phyloP scores from a whole-genome alignment of 495 filamentous ascomycete genomes.

The Platismatia glauca region DNA sequence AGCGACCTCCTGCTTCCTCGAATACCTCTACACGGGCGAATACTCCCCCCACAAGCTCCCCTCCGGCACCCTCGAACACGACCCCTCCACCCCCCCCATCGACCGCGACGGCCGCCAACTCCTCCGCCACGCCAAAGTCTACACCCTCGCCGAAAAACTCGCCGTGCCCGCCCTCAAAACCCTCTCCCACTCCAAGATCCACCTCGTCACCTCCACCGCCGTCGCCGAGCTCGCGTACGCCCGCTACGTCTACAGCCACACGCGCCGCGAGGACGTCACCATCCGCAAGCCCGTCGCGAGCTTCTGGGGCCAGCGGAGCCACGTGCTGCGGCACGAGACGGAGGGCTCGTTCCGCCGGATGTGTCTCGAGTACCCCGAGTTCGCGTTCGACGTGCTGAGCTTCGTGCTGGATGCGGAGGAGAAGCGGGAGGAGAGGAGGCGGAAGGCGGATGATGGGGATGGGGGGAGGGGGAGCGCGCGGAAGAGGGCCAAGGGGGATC shows the following conservation, averaged over 20 bases:
- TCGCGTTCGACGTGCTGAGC: conserved; percentile 80
- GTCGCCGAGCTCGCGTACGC: conserved; percentile 85
- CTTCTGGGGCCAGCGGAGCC: conserved; percentile 78
- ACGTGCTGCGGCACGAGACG: conserved; percentile 73
- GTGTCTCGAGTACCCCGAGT: conserved; percentile 83
- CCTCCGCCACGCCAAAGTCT: conserved; percentile 76
- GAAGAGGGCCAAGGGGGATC: conserved; percentile 36
- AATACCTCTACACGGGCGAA: conserved; percentile 87
- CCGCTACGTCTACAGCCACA: conserved; percentile 79
- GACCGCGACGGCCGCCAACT: conserved; percentile 70
- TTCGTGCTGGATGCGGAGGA: conserved; percentile 59
- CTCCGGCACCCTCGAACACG: conserved; percentile 45
- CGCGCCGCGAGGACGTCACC: conserved; percentile 53
- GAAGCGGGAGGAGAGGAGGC: conserved; percentile 37
- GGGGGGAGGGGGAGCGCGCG: conserved; percentile 30
- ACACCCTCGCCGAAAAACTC: conserved; percentile 80
- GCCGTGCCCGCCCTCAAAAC: conserved; percentile 61
- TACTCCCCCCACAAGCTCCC: conserved; percentile 67
- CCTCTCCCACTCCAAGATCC: conserved; percentile 79
- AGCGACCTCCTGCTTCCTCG: conserved; percentile 77
- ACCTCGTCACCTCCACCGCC: conserved; percentile 74
- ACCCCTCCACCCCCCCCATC: conserved; percentile 47
- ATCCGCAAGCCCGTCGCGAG: conserved; percentile 79
- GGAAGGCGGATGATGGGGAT: conserved; percentile 26
- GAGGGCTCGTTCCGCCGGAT: conserved; percentile 71